Conservation (phyloP, 495 filamentous ascomycete species). For the Sphaerosporella brunnea region DNA sequence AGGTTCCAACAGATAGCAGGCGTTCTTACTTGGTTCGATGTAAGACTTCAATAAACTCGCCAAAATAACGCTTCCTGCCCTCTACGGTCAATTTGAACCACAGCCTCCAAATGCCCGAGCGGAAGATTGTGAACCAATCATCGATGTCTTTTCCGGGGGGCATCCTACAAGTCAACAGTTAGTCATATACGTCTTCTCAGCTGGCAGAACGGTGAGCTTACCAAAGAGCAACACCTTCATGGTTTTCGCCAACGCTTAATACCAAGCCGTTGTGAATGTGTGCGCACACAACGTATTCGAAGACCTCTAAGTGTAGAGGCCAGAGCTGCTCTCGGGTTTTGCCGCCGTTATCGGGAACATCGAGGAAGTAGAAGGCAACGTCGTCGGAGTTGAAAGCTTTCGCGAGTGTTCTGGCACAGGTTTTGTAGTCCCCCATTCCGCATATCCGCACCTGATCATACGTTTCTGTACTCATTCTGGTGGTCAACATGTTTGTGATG, state of each 20-base stretch:
- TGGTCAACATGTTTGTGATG: too few relatives aligned
- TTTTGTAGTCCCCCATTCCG: slow-evolving; percentile 42
- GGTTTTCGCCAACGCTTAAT: slow-evolving; percentile 52
- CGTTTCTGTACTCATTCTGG: too few relatives aligned
- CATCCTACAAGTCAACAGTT: slow-evolving; percentile 37
- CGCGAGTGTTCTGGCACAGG: slow-evolving; percentile 48
- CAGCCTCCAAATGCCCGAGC: slow-evolving; percentile 54
- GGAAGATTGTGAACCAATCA: slow-evolving; percentile 48
- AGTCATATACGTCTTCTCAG: slow-evolving; percentile 7
- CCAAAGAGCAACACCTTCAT: slow-evolving; percentile 62
- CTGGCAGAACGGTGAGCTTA: slow-evolving; percentile 30
- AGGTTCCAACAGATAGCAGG: neutral
- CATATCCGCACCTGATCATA: slow-evolving; percentile 41
- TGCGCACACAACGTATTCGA: slow-evolving; percentile 54
- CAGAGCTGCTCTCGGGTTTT: slow-evolving; percentile 47
- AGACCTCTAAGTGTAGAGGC: slow-evolving; percentile 53
- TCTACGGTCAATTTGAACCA: slow-evolving; percentile 52
- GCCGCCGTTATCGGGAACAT: slow-evolving; percentile 44
- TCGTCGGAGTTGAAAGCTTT: slow-evolving; percentile 61
- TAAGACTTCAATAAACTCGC: slow-evolving; percentile 57
- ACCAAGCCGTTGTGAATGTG: slow-evolving; percentile 54
- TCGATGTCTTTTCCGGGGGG: slow-evolving; percentile 58
- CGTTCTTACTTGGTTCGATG: slow-evolving; percentile 47
- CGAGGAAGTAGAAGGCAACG: slow-evolving; percentile 50
- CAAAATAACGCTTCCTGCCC: slow-evolving; percentile 52